Evolutionary conservation across 495 filamentous ascomycete genomes (phyloP).

Genomic region (Tricharina praecox): DNA sequence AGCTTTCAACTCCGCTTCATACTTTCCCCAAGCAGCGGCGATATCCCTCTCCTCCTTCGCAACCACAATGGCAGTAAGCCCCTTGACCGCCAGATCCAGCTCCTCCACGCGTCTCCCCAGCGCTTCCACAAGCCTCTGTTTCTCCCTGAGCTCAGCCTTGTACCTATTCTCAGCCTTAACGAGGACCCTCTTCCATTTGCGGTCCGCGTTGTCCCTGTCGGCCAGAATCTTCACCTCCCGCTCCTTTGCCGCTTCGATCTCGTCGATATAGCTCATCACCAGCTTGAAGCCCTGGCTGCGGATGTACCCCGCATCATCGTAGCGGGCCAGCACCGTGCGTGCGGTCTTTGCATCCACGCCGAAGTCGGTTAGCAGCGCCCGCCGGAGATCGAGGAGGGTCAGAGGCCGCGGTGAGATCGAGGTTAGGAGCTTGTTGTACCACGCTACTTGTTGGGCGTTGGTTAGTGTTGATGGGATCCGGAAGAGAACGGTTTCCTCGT

Average conservation of each 20-base stretch:
- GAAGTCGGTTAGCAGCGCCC: background rate
- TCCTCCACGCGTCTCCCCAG: background rate
- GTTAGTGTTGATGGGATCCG: background rate
- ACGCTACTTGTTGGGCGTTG: background rate
- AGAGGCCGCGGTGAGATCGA: background rate
- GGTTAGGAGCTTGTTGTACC: constrained; percentile 1
- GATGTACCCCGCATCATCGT: background rate
- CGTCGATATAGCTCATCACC: constrained; percentile 3
- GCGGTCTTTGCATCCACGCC: background rate
- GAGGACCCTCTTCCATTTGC: background rate
- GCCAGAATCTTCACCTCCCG: background rate
- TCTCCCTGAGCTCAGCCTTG: background rate
- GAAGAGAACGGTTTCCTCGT: background rate
- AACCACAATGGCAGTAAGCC: background rate
- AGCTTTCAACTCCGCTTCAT: background rate
- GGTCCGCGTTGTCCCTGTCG: background rate
- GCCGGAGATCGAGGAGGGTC: background rate
- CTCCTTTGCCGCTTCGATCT: background rate
- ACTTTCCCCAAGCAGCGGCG: background rate
- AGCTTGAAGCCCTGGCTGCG: constrained; percentile 1
- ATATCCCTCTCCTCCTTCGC: background rate
- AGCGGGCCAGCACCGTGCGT: background rate
- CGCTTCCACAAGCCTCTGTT: background rate
- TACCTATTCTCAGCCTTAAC: background rate
- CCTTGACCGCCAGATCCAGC: background rate